Base-by-base conservation (phyloP, 2,329 filamentous ascomycete species). In the Mollisia scopiformis region DNA sequence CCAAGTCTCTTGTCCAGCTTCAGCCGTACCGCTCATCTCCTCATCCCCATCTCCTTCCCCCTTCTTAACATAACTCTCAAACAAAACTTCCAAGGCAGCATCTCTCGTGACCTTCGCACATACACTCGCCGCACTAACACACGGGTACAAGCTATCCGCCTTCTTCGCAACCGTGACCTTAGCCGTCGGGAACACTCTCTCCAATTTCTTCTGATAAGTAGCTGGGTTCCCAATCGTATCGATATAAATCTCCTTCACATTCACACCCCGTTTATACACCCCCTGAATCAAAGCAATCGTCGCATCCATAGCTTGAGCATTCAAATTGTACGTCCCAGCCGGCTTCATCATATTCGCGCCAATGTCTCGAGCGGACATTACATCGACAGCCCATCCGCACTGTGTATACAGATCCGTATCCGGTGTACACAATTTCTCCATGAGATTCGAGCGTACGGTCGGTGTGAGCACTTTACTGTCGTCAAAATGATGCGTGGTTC, bases 31-130 rank as follows among this genome's bases (percentile, higher is more conserved):
- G 7, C 49, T 37, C 61, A 66, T 64, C 56, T 66, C 73, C 46
- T 63, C 70, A 16, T 68, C 72, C 33, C 66, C 67, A 41, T 74
- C 71, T 41, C 74, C 71, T 58, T 71, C 71, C 13, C 57, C 28
- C 37, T 59, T 49, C 46, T 58, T 62, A 6, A 62, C 63, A 55
- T 68, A 74, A 50, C 53, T 71, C 65, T 72, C 75, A 71, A 91
- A 94, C 43, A 94, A 82, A 2, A 90, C 85, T 71, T 97, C 93
- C 25, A 98, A 82, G 5, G 93, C 93, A 1, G 90, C 90, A 77
- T 99, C 95, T 66, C 95, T 83, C 13, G 95, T 98, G 30, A 99
- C 95, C 76, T 99, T 99, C 57, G 95, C 95, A 75, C 91, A 96
- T 2, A 99, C 93, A 64, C 91, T 95, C 6, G 95, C 94, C 31